phyloP scores from a whole-genome alignment of 129 eudicot species.

The Escallonia herrerae region DNA sequence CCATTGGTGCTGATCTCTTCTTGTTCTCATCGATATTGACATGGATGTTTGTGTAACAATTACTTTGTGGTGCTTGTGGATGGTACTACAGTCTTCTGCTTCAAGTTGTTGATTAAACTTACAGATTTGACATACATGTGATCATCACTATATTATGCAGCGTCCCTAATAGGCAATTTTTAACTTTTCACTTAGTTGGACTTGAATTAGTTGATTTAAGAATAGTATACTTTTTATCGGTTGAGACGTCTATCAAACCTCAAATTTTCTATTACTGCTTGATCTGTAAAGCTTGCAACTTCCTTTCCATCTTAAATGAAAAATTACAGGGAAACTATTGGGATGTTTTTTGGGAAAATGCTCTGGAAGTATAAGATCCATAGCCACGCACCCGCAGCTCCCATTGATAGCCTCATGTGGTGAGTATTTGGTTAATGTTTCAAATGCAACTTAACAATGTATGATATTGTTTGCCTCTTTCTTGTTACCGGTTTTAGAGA shows the following conservation, averaged over 20 bases:
- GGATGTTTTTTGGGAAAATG: constrained; percentile 96
- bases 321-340: constrained; percentile 58
- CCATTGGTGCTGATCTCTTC: no score
- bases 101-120: no score
- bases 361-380: constrained; percentile 92
- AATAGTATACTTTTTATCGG: neutral
- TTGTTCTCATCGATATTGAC: no score
- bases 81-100: no score
- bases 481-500: no score
- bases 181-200: neutral
- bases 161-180: neutral
- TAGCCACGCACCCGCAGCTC: constrained; percentile 72
- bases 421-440: constrained; percentile 28
- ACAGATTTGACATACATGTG: no score
- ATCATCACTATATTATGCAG: neutral
- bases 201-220: neutral
- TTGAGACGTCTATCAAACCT: constrained; percentile 5
- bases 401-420: constrained; percentile 98
- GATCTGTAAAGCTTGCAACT: neutral
- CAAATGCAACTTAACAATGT: neutral
- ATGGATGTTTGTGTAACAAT: no score
- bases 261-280: neutral
- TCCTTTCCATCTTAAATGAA: neutral
- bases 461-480: constrained; percentile 4
- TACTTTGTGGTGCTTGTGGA: no score